Base-by-base conservation (phyloP, 345 rosid species). In the Rubroshorea leprosula region DNA sequence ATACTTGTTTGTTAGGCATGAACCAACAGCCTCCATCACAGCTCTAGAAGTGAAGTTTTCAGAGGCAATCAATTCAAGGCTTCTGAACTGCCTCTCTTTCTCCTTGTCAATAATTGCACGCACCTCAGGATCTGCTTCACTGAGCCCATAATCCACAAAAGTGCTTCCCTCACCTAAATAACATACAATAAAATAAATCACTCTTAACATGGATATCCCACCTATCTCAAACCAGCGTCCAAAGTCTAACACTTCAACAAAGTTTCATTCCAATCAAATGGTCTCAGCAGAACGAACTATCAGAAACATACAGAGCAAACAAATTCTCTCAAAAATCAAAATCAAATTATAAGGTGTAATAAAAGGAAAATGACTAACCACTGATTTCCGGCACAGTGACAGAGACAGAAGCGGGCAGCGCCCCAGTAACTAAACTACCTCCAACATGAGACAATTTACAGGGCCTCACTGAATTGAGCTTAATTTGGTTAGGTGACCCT, bases 21-120 rank as follows among this genome's bases (percentile, higher is more conserved):
- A 92, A 7, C 98, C 96, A 72, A 86, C 89, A 15, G 96, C 92
- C 73, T 89, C 95, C 96, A 92, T 89, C 57, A 92, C 98, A 0
- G 93, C 96, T 54, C 82, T 82, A 16, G 96, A 92, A 0, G 96
- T 92, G 69, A 92, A 92, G 60, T 92, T 92, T 80, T 86, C 98
- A 0, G 98, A 92, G 5, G 96, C 96, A 67, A 86, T 89, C 61
- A 92, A 93, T 78, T 86, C 96, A 61, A 92, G 93, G 68, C 93
- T 92, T 72, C 72, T 86, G 54, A 86, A 92, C 38, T 92, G 96
- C 74, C 98, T 80, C 57, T 78, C 74, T 73, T 88, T 88, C 68
- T 92, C 98, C 76, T 78, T 89, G 11, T 49, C 58, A 63, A 89
- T 77, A 55, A 92, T 83, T 1, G 65, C 71, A 55, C 53, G 31